Percentiles rank a stretch among this genome's conserved stretches.
phyloP scores from a whole-genome alignment of 306 rosid genomes.

The Acacia crassicarpa region DNA sequence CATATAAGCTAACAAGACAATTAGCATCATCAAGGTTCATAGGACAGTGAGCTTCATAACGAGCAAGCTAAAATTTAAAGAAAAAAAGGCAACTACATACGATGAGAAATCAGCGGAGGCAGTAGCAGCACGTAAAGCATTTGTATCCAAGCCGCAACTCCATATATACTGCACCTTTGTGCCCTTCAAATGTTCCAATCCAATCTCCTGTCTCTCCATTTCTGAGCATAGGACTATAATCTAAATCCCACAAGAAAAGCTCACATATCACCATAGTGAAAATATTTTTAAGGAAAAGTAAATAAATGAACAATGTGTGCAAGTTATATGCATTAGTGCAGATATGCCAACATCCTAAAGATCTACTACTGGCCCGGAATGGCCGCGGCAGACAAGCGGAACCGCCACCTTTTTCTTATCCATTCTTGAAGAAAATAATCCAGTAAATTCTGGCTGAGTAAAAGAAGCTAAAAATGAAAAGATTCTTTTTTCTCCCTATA shows the following conservation, averaged over 20 bases:
- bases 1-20: background rate
- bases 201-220: conserved; percentile 99
- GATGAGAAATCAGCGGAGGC: conserved; percentile 96
- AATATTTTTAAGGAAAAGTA: background rate
- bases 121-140: conserved; percentile 92
- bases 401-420: conserved; percentile 79
- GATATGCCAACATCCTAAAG: conserved; percentile 4
- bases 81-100: conserved; percentile 40
- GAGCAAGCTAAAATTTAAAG: background rate
- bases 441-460: background rate
- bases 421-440: conserved; percentile 41
- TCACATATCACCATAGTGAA: background rate
- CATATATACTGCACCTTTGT: conserved; percentile 91
- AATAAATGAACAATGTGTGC: background rate
- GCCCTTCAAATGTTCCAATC: conserved; percentile 99
- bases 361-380: conserved; percentile 97
- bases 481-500: background rate
- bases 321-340: background rate
- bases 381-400: conserved; percentile 92
- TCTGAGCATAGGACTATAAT: conserved; percentile 98
- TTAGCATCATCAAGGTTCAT: background rate
- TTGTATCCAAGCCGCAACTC: conserved; percentile 97
- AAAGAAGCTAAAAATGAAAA: background rate
- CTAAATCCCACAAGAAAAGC: conserved; percentile 40
- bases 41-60: conserved; percentile 4